A percentile compares a stretch with the other conserved stretches of the same genome.
phyloP scores from a whole-genome alignment of 139 green algal species.

The Choricystis sp. region DNA sequence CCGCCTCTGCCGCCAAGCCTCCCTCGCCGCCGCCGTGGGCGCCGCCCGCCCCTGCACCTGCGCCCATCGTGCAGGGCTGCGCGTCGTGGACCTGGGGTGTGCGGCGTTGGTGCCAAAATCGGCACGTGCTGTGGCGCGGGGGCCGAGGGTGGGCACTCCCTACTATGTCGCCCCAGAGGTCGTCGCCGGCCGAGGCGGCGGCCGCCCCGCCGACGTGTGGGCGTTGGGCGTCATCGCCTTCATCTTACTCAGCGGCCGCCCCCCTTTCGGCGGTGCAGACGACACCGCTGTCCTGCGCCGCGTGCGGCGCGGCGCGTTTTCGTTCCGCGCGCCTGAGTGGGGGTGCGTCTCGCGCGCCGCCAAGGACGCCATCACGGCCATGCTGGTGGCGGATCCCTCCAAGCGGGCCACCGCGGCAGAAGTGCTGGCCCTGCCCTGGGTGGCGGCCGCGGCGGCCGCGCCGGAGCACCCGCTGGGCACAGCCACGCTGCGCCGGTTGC shows the following conservation, averaged over 20 bases:
- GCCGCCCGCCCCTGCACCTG: not conserved
- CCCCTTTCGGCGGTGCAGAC: conserved; percentile 22
- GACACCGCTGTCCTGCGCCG: conserved; percentile 16
- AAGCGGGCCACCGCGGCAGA: conserved; percentile 8
- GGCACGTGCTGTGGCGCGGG: conserved; percentile 3
- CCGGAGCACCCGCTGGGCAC: not conserved
- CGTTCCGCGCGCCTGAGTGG: conserved; percentile 16
- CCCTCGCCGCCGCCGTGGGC: no score
- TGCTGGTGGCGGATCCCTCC: conserved; percentile 15
- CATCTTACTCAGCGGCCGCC: conserved; percentile 26
- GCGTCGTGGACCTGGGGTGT: conserved; percentile 64
- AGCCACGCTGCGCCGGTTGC: not conserved
- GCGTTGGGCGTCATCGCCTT: conserved; percentile 28
- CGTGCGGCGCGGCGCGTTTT: conserved; percentile 4
- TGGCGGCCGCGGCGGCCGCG: not conserved
- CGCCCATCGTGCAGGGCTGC: conserved; percentile 15
- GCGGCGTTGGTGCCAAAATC: conserved; percentile 41
- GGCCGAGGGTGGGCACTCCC: conserved; percentile 10
- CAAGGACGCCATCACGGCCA: conserved; percentile 13
- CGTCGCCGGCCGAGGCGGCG: conserved; percentile 8
- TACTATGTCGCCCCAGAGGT: conserved; percentile 27
- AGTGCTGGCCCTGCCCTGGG: conserved; percentile 16
- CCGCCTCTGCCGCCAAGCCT: no score
- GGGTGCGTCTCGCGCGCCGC: conserved; percentile 3
- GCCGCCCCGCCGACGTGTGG: conserved; percentile 21